phyloP scores from a whole-genome alignment of 2,329 filamentous ascomycete genomes.

The Triangularia setosa region DNA sequence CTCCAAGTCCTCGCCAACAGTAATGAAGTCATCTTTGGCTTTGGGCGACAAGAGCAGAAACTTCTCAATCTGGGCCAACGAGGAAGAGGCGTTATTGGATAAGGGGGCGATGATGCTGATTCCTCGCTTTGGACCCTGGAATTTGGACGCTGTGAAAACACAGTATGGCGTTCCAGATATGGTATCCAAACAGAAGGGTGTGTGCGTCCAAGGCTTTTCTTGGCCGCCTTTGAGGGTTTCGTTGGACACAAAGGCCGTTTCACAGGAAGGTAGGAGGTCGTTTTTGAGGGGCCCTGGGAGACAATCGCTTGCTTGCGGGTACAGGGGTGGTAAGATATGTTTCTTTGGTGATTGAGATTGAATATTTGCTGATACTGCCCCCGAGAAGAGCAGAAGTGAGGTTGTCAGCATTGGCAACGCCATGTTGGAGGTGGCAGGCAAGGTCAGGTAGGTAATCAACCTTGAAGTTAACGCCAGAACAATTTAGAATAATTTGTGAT shows the following conservation, averaged over 20 bases:
- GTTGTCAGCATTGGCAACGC: not conserved
- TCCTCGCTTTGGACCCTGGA: constrained; percentile 13
- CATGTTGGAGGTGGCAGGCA: not conserved
- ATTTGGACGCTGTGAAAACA: constrained; percentile 23
- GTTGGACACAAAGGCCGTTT: not conserved
- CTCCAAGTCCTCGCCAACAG: not conserved
- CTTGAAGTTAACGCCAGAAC: too few species aligned
- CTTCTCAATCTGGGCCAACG: not conserved
- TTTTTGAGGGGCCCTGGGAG: constrained; percentile 6
- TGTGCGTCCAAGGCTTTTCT: constrained; percentile 27
- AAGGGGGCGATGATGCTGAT: constrained; percentile 12
- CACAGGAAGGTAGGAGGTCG: not conserved
- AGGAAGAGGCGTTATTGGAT: not conserved
- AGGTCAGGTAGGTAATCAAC: not conserved
- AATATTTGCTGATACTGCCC: not conserved
- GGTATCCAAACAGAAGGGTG: constrained; percentile 23
- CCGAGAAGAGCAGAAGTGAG: not conserved
- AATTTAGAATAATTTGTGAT: not conserved
- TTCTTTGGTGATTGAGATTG: not conserved
- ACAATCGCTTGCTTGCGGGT: not conserved
- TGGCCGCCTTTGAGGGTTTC: not conserved
- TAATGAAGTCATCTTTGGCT: not conserved
- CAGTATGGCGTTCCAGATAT: constrained; percentile 22
- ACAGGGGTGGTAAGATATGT: not conserved
- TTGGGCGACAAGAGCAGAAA: not conserved